A percentile compares a stretch with the other conserved stretches of the same genome.
phyloP scores from a whole-genome alignment of 2,329 filamentous ascomycete genomes.

The Pseudogymnoascus sp. region DNA sequence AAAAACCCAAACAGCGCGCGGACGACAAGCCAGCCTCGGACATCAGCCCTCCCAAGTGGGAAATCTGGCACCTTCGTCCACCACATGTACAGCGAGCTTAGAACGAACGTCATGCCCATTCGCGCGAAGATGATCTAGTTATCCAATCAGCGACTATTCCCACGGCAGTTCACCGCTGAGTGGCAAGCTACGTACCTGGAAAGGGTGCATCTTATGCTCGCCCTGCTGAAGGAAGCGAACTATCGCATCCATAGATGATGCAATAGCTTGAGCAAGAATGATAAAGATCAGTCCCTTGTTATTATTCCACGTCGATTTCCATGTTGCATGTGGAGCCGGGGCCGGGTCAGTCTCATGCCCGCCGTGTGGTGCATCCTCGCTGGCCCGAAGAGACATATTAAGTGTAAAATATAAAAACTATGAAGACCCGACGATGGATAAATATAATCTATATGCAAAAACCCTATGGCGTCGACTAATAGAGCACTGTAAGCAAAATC shows the following conservation, averaged over 20 bases:
- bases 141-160: not conserved
- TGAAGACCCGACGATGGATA: not conserved
- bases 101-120: slow-evolving; percentile 24
- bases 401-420: not conserved
- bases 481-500: not conserved
- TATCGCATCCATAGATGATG: slow-evolving; percentile 76
- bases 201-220: slow-evolving; percentile 67
- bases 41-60: slow-evolving; percentile 59
- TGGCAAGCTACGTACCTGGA: slow-evolving; percentile 54
- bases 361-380: not conserved
- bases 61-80: slow-evolving; percentile 59
- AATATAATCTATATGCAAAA: not conserved
- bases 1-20: slow-evolving; percentile 67
- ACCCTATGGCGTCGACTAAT: not conserved
- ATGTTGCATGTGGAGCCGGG: not conserved
- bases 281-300: slow-evolving; percentile 72
- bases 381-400: not conserved
- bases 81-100: slow-evolving; percentile 60
- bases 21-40: slow-evolving; percentile 60
- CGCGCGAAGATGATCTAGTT: slow-evolving; percentile 32
- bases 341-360: not conserved
- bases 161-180: not conserved
- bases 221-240: slow-evolving; percentile 69
- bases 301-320: slow-evolving; percentile 44
- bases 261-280: slow-evolving; percentile 69